A percentile compares a stretch with the other conserved stretches of the same genome.
Conservation (phyloP, 192 early-diverging fungal species). For the Rhizoclosmatium globosum region DNA sequence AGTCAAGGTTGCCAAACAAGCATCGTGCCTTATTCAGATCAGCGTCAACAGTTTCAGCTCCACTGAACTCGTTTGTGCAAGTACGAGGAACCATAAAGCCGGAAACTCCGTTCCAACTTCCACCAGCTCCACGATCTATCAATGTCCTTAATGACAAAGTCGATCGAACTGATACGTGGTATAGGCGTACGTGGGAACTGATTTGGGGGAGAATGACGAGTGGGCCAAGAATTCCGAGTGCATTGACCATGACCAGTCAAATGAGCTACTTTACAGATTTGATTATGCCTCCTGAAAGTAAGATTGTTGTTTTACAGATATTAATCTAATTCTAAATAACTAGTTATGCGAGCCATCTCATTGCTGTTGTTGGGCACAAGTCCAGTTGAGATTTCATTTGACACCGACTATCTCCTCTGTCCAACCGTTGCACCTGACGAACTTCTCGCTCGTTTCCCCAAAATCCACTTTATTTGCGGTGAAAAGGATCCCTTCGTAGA, state of each 20-base stretch:
- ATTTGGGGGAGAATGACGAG: constrained; percentile 32
- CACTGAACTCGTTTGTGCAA: constrained; percentile 53
- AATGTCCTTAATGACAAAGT: constrained; percentile 57
- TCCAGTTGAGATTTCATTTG: constrained; percentile 74
- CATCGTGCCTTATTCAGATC: constrained; percentile 68
- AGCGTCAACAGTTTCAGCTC: constrained; percentile 59
- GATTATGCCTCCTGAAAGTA: constrained; percentile 78
- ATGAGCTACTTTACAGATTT: constrained; percentile 86
- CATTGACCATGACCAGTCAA: constrained; percentile 57
- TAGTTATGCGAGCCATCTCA: constrained; percentile 72
- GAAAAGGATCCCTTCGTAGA: constrained; percentile 98
- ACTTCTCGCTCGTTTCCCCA: constrained; percentile 88
- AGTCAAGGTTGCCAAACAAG: constrained; percentile 66
- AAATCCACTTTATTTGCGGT: constrained; percentile 89
- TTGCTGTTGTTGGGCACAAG: constrained; percentile 89
- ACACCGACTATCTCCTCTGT: constrained; percentile 83
- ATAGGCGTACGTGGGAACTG: constrained; percentile 29
- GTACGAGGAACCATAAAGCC: constrained; percentile 75
- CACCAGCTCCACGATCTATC: constrained; percentile 59
- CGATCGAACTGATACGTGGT: constrained; percentile 53
- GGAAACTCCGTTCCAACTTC: constrained; percentile 65
- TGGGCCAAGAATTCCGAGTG: constrained; percentile 45
- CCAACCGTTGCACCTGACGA: constrained; percentile 87
- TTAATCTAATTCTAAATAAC: constrained; percentile 15
- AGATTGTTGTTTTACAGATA: constrained; percentile 18